Percentiles rank a stretch among this genome's conserved stretches.
Conservation (phyloP, 169 alveolate species). For the Plasmodium ovale region DNA sequence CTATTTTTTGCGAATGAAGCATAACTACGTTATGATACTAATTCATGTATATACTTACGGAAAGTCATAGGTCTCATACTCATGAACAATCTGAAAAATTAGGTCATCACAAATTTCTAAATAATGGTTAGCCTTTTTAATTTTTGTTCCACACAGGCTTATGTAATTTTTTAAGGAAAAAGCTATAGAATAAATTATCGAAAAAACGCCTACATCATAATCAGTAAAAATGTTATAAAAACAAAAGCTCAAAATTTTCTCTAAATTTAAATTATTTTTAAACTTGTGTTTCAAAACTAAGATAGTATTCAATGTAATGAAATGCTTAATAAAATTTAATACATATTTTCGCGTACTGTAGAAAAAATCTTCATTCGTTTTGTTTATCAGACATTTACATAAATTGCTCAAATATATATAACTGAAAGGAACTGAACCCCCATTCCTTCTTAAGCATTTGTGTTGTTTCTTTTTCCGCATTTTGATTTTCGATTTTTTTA, state of each 20-base stretch:
- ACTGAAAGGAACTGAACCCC: neutral
- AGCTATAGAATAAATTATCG: slow-evolving; percentile 46
- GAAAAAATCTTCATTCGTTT: slow-evolving; percentile 37
- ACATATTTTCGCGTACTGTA: slow-evolving; percentile 49
- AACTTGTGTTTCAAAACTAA: slow-evolving; percentile 23
- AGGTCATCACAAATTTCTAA: slow-evolving; percentile 23
- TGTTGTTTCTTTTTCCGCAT: slow-evolving; percentile 23
- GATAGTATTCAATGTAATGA: slow-evolving; percentile 36
- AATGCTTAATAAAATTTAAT: slow-evolving; percentile 36
- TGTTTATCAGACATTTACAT: slow-evolving; percentile 27
- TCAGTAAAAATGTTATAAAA: slow-evolving; percentile 46
- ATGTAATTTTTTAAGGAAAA: slow-evolving; percentile 46
- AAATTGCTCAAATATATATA: slow-evolving; percentile 33
- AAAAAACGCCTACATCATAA: slow-evolving; percentile 37
- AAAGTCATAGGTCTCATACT: slow-evolving; percentile 22
- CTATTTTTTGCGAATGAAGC: too few species aligned
- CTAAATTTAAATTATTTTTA: slow-evolving; percentile 25
- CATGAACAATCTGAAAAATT: slow-evolving; percentile 31
- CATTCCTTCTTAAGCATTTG: slow-evolving; percentile 1
- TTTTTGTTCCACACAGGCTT: slow-evolving; percentile 31
- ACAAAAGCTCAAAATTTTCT: slow-evolving; percentile 26
- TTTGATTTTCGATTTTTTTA: slow-evolving; percentile 28
- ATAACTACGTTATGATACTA: neutral
- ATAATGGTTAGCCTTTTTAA: slow-evolving; percentile 44
- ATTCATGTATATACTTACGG: slow-evolving; percentile 31